Evolutionary conservation across 2,329 filamentous ascomycete genomes (phyloP).

Genomic region (Hymenotorrendiella dingleyae): DNA sequence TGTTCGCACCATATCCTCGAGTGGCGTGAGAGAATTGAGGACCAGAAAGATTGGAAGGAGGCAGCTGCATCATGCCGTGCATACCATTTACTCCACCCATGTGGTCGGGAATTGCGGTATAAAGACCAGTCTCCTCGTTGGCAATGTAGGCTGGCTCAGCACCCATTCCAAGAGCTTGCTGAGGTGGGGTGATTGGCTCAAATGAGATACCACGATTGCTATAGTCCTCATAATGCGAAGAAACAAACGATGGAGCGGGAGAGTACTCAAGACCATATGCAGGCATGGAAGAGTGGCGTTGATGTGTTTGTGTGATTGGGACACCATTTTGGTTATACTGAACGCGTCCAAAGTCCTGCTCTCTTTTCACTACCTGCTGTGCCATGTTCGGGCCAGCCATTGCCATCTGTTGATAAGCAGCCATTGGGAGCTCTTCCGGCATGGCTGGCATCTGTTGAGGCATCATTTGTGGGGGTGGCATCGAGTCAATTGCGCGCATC

Average conservation of each 20-base stretch:
- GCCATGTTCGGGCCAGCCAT: conserved; percentile 61
- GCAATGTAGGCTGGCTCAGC: conserved; percentile 94
- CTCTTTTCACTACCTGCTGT: conserved; percentile 77
- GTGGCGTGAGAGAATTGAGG: conserved; percentile 71
- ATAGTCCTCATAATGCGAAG: conserved; percentile 98
- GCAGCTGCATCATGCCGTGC: conserved; percentile 86
- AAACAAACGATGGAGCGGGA: conserved; percentile 93
- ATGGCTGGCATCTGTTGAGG: conserved; percentile 49
- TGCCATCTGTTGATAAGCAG: conserved; percentile 61
- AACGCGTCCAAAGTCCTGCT: conserved; percentile 74
- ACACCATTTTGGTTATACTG: conserved; percentile 92
- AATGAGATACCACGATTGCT: conserved; percentile 94
- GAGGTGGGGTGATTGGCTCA: conserved; percentile 92
- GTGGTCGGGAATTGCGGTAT: conserved; percentile 90
- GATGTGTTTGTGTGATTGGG: conserved; percentile 74
- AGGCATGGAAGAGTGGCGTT: conserved; percentile 97
- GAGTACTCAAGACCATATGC: conserved; percentile 94
- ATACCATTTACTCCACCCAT: conserved; percentile 65
- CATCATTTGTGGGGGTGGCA: conserved; percentile 87
- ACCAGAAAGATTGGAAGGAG: conserved; percentile 75
- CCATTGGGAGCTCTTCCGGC: conserved; percentile 58
- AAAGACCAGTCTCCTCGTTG: conserved; percentile 94
- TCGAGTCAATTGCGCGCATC: conserved; percentile 84
- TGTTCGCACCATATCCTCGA: conserved; percentile 62
- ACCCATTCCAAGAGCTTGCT: conserved; percentile 75